phyloP scores from a whole-genome alignment of 805 yeast species.

The Pichia phayaonensis region DNA sequence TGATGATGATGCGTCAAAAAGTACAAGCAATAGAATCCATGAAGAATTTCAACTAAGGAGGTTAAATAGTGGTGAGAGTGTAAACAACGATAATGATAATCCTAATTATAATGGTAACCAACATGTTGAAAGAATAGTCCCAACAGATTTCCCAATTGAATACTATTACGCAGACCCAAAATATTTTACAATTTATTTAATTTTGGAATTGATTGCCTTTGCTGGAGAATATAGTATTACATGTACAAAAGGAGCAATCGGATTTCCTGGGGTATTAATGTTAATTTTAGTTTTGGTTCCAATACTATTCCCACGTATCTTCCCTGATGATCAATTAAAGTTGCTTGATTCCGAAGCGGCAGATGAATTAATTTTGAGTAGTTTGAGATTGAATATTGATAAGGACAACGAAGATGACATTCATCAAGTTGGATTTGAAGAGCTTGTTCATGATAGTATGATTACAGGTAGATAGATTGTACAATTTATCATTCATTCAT shows the following conservation, averaged over 20 bases:
- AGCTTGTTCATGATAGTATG: neutral
- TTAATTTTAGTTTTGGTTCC: conserved; percentile 56
- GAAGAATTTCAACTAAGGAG: neutral
- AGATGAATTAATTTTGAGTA: conserved; percentile 25
- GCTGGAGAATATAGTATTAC: conserved; percentile 81
- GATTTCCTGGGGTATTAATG: conserved; percentile 82
- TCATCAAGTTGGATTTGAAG: neutral
- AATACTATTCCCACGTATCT: conserved; percentile 52
- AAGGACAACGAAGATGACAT: neutral
- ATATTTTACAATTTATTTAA: conserved; percentile 49
- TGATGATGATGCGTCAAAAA: neutral
- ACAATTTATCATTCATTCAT: neutral
- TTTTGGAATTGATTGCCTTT: conserved; percentile 57
- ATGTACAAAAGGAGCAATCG: conserved; percentile 84
- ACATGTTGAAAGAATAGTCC: neutral
- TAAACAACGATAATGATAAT: neutral
- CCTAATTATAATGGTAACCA: neutral
- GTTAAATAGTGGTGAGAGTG: neutral
- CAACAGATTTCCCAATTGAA: conserved; percentile 8
- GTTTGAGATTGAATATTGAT: conserved; percentile 17
- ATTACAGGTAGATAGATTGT: neutral
- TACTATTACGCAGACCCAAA: conserved; percentile 19
- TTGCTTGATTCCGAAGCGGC: conserved; percentile 48
- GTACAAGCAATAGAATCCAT: neutral
- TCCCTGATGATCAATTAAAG: conserved; percentile 52